A percentile compares a stretch with the other conserved stretches of the same genome.
phyloP scores from a whole-genome alignment of 768 basidiomycete species.

The Mycena vulgaris region DNA sequence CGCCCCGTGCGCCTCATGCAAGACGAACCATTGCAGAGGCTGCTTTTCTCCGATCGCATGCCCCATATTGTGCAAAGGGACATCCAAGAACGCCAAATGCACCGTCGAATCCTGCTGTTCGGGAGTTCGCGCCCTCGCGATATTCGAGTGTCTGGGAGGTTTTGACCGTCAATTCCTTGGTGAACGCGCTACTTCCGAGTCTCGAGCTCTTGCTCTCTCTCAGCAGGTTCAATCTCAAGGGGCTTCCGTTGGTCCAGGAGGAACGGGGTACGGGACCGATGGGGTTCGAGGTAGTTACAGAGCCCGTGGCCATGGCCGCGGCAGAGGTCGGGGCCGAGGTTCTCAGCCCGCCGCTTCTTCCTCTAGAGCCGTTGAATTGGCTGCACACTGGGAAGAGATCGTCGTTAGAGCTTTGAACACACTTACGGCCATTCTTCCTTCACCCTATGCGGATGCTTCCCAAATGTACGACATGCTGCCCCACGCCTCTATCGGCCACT shows the following conservation, averaged over 20 bases:
- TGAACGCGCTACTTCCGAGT: slow-evolving; percentile 57
- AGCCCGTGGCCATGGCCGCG: not conserved
- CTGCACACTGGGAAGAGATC: slow-evolving; percentile 57
- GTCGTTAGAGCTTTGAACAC: slow-evolving; percentile 56
- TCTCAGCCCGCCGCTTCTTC: not conserved
- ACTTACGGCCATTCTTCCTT: slow-evolving; percentile 60
- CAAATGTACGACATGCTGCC: slow-evolving; percentile 66
- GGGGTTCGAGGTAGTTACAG: slow-evolving; percentile 13
- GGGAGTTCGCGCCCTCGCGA: slow-evolving; percentile 63
- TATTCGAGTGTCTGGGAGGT: slow-evolving; percentile 65
- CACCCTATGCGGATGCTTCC: slow-evolving; percentile 60
- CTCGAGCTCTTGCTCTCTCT: slow-evolving; percentile 54
- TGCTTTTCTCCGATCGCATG: slow-evolving; percentile 61
- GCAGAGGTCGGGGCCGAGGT: slow-evolving; percentile 10
- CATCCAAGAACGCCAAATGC: slow-evolving; percentile 50
- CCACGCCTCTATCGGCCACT: slow-evolving; percentile 58
- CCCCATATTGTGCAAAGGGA: slow-evolving; percentile 59
- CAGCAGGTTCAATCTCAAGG: slow-evolving; percentile 39
- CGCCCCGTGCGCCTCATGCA: slow-evolving; percentile 59
- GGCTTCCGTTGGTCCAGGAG: slow-evolving; percentile 63
- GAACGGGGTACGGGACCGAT: slow-evolving; percentile 64
- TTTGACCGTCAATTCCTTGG: slow-evolving; percentile 64
- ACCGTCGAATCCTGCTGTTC: slow-evolving; percentile 60
- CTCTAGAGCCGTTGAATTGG: slow-evolving; percentile 34
- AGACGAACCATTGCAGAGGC: slow-evolving; percentile 64